Evolutionary conservation across 805 yeast species (phyloP).

Genomic region (Clavispora asparagi): DNA sequence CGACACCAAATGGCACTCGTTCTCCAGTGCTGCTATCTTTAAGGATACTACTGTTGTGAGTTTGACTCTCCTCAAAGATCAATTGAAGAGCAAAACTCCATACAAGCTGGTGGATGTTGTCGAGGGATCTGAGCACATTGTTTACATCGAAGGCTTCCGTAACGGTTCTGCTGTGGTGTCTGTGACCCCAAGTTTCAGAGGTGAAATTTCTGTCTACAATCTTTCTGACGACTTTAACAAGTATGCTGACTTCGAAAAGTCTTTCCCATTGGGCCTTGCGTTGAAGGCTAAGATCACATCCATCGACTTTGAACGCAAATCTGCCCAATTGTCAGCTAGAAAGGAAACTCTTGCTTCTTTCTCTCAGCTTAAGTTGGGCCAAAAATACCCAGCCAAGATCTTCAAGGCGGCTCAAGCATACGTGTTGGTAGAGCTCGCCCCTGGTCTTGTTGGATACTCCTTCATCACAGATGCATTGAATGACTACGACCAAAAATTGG

Average conservation of each 20-base stretch:
- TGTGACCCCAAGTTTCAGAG: slow-evolving; percentile 62
- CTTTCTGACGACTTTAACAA: slow-evolving; percentile 49
- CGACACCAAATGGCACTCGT: slow-evolving; percentile 63
- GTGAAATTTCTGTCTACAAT: slow-evolving; percentile 62
- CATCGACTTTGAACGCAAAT: slow-evolving; percentile 49
- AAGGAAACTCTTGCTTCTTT: slow-evolving; percentile 34
- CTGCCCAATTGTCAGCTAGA: slow-evolving; percentile 49
- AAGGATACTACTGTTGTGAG: slow-evolving; percentile 57
- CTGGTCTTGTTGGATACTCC: slow-evolving; percentile 55
- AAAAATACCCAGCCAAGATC: slow-evolving; percentile 56
- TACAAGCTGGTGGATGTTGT: slow-evolving; percentile 22
- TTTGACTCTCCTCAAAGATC: slow-evolving; percentile 50
- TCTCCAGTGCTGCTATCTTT: slow-evolving; percentile 48
- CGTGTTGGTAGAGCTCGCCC: slow-evolving; percentile 67
- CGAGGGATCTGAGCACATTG: slow-evolving; percentile 48
- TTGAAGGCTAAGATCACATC: slow-evolving; percentile 51
- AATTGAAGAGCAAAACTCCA: slow-evolving; percentile 18
- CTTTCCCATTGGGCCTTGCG: slow-evolving; percentile 70
- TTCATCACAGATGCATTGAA: slow-evolving; percentile 74
- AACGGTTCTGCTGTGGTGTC: slow-evolving; percentile 64
- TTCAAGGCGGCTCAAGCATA: slow-evolving; percentile 52
- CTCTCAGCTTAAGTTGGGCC: slow-evolving; percentile 50
- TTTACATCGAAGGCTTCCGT: slow-evolving; percentile 60
- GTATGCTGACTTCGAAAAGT: slow-evolving; percentile 46
- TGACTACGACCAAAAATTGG: slow-evolving; percentile 53